Evolutionary conservation across 2,329 filamentous ascomycete genomes (phyloP).

Genomic region (Rhinocladiella similis): DNA sequence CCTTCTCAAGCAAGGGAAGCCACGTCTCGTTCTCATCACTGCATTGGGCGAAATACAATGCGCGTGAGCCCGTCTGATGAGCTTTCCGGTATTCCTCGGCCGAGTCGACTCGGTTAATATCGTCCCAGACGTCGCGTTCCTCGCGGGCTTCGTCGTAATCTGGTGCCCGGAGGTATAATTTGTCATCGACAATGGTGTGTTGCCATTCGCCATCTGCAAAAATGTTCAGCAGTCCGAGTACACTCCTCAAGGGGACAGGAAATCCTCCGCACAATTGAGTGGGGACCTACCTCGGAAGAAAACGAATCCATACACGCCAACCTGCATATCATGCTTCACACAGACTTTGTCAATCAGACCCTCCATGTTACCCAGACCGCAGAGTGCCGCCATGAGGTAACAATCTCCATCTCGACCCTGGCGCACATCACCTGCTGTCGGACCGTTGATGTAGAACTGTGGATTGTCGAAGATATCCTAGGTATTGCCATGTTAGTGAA

Average conservation of each 20-base stretch:
- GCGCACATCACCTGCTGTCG: constrained; percentile 73
- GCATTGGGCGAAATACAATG: constrained; percentile 76
- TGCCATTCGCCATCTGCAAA: constrained; percentile 79
- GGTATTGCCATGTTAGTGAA: constrained; percentile 22
- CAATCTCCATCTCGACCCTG: constrained; percentile 80
- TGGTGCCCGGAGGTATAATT: constrained; percentile 78
- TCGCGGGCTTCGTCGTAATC: constrained; percentile 78
- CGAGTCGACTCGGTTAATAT: constrained; percentile 68
- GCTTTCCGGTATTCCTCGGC: constrained; percentile 70
- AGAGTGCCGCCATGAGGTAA: constrained; percentile 81
- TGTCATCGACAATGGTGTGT: constrained; percentile 87
- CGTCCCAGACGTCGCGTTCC: constrained; percentile 71
- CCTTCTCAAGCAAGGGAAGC: constrained; percentile 78
- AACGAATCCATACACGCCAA: constrained; percentile 83
- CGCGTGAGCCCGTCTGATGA: constrained; percentile 73
- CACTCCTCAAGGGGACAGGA: neutral
- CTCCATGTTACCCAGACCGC: constrained; percentile 71
- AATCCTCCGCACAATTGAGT: neutral
- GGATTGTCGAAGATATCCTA: constrained; percentile 78
- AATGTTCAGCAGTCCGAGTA: too few relatives aligned
- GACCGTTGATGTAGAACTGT: constrained; percentile 74
- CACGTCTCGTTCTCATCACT: constrained; percentile 77
- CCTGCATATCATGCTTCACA: constrained; percentile 68
- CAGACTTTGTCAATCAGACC: constrained; percentile 72
- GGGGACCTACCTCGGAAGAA: constrained; percentile 63